Conservation (phyloP, 2,329 filamentous ascomycete species). For the Cladobotryum mycophilum region DNA sequence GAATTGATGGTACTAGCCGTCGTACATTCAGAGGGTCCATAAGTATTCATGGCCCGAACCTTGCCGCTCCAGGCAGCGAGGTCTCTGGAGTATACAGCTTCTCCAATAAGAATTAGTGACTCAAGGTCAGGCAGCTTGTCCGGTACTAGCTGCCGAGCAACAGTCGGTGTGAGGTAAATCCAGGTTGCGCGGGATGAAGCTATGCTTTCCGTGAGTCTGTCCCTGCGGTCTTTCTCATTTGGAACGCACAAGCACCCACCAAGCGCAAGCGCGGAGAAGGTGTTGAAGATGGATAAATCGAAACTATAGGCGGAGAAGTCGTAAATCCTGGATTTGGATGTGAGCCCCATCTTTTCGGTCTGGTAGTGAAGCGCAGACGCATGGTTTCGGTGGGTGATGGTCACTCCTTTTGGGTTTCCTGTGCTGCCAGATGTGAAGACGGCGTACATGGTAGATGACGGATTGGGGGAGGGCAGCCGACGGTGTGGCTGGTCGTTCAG, state of each 20-base stretch:
- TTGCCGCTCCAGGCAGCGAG: neutral
- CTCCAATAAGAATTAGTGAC: neutral
- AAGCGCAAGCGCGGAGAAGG: conserved; percentile 10
- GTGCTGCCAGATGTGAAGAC: conserved; percentile 53
- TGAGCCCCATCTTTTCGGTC: conserved; percentile 17
- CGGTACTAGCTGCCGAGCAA: conserved; percentile 2
- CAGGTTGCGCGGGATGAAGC: neutral
- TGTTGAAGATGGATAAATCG: conserved; percentile 9
- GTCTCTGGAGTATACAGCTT: neutral
- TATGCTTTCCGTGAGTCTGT: neutral
- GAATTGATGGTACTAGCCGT: neutral
- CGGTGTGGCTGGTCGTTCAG: too few species aligned
- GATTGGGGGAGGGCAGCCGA: neutral
- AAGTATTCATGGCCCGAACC: conserved; percentile 6
- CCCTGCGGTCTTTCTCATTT: neutral
- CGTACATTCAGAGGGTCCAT: conserved; percentile 13
- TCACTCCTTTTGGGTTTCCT: conserved; percentile 47
- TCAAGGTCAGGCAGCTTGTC: neutral
- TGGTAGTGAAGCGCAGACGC: conserved; percentile 34
- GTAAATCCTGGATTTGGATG: conserved; percentile 3
- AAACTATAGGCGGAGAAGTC: conserved; percentile 15
- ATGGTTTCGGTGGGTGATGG: conserved; percentile 36
- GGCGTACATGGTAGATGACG: conserved; percentile 24
- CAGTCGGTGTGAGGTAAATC: conserved; percentile 2
- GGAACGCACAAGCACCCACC: conserved; percentile 6